Conservation (phyloP, 495 filamentous ascomycete species). For the Corynascus novoguineensis region DNA sequence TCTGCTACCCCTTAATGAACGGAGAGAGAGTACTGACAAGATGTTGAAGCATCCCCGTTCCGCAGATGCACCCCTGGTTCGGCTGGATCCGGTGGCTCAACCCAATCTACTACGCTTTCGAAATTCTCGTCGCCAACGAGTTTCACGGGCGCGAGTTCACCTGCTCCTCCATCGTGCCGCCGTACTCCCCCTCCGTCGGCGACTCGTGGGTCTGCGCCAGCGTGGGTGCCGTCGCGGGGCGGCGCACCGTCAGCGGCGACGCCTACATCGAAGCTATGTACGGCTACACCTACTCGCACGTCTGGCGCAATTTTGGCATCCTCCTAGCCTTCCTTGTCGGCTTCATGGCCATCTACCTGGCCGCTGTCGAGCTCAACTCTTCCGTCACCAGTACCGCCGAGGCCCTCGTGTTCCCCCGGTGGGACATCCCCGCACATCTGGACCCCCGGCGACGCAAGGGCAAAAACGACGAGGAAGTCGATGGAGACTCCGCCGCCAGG, state of each 20-base stretch:
- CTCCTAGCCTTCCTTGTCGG: slow-evolving; percentile 61
- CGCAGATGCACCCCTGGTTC: slow-evolving; percentile 75
- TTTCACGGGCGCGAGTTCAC: slow-evolving; percentile 50
- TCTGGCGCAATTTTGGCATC: slow-evolving; percentile 79
- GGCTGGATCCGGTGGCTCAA: slow-evolving; percentile 79
- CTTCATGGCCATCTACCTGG: slow-evolving; percentile 62
- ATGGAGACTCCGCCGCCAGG: neutral
- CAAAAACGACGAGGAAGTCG: slow-evolving; percentile 37
- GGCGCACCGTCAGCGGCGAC: slow-evolving; percentile 51
- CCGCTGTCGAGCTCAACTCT: slow-evolving; percentile 51
- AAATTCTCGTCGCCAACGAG: slow-evolving; percentile 65
- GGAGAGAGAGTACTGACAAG: neutral
- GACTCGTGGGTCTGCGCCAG: slow-evolving; percentile 52
- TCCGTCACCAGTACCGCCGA: slow-evolving; percentile 28
- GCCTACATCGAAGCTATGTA: slow-evolving; percentile 56
- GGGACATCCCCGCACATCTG: slow-evolving; percentile 21
- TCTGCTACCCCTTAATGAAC: neutral
- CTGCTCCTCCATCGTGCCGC: slow-evolving; percentile 42
- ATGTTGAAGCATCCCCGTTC: slow-evolving; percentile 49
- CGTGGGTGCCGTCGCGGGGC: slow-evolving; percentile 45
- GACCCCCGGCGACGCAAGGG: slow-evolving; percentile 16
- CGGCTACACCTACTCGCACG: slow-evolving; percentile 54
- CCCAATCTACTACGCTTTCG: slow-evolving; percentile 73
- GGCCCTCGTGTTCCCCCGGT: slow-evolving; percentile 30
- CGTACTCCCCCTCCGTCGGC: slow-evolving; percentile 27